Evolutionary conservation across 1,139 yeast genomes (phyloP).

Genomic region (Geotrichum carabidarum): DNA sequence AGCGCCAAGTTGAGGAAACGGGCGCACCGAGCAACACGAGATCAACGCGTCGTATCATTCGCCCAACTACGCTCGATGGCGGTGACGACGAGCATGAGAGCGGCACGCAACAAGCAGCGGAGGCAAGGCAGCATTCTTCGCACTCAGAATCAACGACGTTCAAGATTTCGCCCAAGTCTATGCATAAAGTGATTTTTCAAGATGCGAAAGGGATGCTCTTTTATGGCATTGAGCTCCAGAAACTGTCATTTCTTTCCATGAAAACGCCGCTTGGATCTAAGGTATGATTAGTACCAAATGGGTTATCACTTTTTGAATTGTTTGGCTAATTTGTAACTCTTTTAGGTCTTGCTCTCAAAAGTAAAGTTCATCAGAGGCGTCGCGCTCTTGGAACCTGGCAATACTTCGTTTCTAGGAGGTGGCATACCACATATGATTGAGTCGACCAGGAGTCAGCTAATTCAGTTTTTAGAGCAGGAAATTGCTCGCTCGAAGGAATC

Average conservation of each 20-base stretch:
- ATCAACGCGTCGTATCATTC: conserved; percentile 9
- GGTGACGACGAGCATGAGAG: background rate
- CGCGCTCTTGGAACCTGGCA: conserved; percentile 14
- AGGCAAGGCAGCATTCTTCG: background rate
- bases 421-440: conserved; percentile 4
- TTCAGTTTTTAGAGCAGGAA: conserved; percentile 7
- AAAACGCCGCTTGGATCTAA: conserved; percentile 24
- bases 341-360: conserved; percentile 5
- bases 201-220: conserved; percentile 26
- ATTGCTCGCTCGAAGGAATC: conserved; percentile 3
- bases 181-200: conserved; percentile 27
- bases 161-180: conserved; percentile 10
- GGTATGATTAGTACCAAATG: background rate
- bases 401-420: conserved; percentile 13
- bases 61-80: conserved; percentile 2
- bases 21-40: background rate
- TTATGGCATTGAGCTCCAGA: conserved; percentile 29
- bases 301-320: background rate
- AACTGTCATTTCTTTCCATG: conserved; percentile 21
- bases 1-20: background rate
- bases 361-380: conserved; percentile 16
- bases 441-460: conserved; percentile 3
- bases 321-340: background rate
- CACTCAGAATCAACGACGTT: conserved; percentile 7
- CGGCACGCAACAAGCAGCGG: background rate